Percentiles rank a stretch among this genome's conserved stretches.
Conservation (phyloP, 1,139 yeast genomes). For the Sugiyamaella xylanicola region DNA sequence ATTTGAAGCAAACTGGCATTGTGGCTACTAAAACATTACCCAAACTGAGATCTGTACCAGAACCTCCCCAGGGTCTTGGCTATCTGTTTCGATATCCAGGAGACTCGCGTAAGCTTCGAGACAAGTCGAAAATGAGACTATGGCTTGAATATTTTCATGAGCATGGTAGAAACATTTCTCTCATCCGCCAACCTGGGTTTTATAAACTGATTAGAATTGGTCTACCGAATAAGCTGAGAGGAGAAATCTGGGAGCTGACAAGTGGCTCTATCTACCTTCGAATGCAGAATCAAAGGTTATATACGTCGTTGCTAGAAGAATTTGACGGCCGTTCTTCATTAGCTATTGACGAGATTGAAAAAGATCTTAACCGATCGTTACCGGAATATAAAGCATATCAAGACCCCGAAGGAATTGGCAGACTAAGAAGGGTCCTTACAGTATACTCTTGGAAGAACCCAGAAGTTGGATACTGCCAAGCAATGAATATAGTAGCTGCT, state of each 20-base stretch:
- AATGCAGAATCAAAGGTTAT: slow-evolving; percentile 62
- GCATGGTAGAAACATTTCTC: slow-evolving; percentile 81
- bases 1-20: slow-evolving; percentile 15
- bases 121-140: slow-evolving; percentile 80
- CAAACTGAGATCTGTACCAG: slow-evolving; percentile 46
- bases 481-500: slow-evolving; percentile 97
- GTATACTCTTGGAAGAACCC: slow-evolving; percentile 98
- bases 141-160: slow-evolving; percentile 90
- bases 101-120: slow-evolving; percentile 72
- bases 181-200: slow-evolving; percentile 74
- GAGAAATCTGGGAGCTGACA: slow-evolving; percentile 94
- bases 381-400: slow-evolving; percentile 98
- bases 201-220: slow-evolving; percentile 86
- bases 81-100: slow-evolving; percentile 86
- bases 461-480: slow-evolving; percentile 97
- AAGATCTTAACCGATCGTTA: slow-evolving; percentile 87
- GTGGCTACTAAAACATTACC: slow-evolving; percentile 44
- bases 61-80: slow-evolving; percentile 62
- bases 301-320: slow-evolving; percentile 57
- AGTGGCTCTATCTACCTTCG: slow-evolving; percentile 84
- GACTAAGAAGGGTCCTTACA: slow-evolving; percentile 82
- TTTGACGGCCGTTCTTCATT: slow-evolving; percentile 67
- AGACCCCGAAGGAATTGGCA: slow-evolving; percentile 75
- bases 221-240: slow-evolving; percentile 85
- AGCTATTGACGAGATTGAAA: slow-evolving; percentile 95